These are phyloP conservation scores for Irpex sp. DNA, from an alignment of 1,284 basidiomycete species.

Conservation along the genomic window DNA sequence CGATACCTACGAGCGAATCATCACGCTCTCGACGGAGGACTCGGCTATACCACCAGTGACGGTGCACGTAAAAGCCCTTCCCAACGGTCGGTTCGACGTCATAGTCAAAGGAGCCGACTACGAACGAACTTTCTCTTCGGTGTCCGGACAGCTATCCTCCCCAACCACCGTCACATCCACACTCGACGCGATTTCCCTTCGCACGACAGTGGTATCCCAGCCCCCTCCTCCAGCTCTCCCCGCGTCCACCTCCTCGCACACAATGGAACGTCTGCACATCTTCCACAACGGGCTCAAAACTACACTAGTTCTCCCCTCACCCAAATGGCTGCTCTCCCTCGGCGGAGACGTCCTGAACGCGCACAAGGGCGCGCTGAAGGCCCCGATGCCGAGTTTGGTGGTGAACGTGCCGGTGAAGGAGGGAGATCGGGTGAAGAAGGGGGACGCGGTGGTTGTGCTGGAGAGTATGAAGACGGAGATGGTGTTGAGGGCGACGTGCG, in stretches of 20 bases:
- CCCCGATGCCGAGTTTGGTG: conserved; percentile 88
- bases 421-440: conserved; percentile 78
- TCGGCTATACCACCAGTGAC: conserved; percentile 20
- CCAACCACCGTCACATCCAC: conserved; percentile 48
- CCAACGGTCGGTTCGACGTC: conserved; percentile 50
- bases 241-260: conserved; percentile 44
- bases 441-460: conserved; percentile 78
- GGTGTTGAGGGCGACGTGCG: conserved; percentile 67
- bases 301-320: conserved; percentile 58
- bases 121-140: conserved; percentile 39
- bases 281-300: conserved; percentile 59
- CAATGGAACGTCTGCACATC: conserved; percentile 68
- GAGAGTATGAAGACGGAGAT: conserved; percentile 98
- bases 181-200: conserved; percentile 42
- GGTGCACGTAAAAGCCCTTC: conserved; percentile 44
- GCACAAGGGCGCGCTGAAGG: conserved; percentile 55
- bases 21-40: conserved; percentile 41
- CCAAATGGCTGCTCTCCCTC: conserved; percentile 63
- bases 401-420: conserved; percentile 80
- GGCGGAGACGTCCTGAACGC: conserved; percentile 50
- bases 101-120: conserved; percentile 38
- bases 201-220: conserved; percentile 74
- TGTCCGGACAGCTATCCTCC: conserved; percentile 52
- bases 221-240: conserved; percentile 46
- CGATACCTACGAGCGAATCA: conserved; percentile 57